Evolutionary conservation across 345 rosid species (phyloP).

Genomic region (Lepidium africanum): DNA sequence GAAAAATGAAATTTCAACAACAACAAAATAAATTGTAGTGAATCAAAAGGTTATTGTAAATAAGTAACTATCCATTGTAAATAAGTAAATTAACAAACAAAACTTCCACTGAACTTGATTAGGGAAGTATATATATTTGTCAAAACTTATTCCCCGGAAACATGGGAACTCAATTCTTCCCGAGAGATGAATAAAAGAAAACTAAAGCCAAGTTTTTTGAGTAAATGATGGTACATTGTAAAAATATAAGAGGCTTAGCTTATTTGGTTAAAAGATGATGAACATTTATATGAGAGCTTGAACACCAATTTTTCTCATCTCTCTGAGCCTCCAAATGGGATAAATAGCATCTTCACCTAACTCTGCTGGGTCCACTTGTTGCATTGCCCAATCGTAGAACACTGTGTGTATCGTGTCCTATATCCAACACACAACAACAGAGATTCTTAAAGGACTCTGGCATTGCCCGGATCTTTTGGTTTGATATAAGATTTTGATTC

Average conservation of each 20-base stretch:
- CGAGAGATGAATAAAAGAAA: background rate
- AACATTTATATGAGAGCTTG: constrained; percentile 61
- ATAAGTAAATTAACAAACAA: background rate
- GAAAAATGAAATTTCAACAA: no score
- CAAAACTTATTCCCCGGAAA: constrained; percentile 11
- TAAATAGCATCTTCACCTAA: constrained; percentile 75
- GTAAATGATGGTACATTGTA: constrained; percentile 5
- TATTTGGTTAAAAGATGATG: background rate
- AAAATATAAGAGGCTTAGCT: background rate
- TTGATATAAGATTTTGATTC: background rate
- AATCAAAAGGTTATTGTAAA: no score
- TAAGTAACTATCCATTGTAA: background rate
- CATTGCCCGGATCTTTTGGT: background rate
- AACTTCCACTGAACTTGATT: background rate
- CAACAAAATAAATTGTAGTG: no score
- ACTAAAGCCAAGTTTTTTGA: background rate
- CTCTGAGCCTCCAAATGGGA: constrained; percentile 89
- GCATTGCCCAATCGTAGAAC: constrained; percentile 89
- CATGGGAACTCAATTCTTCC: background rate
- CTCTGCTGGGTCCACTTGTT: constrained; percentile 80
- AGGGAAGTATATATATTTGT: constrained; percentile 6
- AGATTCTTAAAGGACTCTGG: background rate
- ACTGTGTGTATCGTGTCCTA: constrained; percentile 87
- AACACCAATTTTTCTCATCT: constrained; percentile 61
- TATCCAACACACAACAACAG: background rate